phyloP scores from a whole-genome alignment of 108 stramenopile species.

The Cyclostephanos invisitatus region DNA sequence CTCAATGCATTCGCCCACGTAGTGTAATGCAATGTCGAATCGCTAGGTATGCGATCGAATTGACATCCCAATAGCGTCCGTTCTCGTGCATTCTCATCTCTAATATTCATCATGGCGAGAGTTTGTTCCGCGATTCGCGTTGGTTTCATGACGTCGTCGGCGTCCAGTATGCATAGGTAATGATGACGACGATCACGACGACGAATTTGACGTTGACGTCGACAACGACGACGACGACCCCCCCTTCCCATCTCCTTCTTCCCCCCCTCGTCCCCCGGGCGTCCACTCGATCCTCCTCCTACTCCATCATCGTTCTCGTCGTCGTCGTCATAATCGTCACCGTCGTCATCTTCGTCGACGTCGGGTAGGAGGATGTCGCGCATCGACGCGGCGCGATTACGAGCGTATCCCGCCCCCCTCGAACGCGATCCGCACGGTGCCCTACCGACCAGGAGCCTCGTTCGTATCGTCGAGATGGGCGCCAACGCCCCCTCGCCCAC shows the following conservation, averaged over 20 bases:
- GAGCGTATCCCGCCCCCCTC: constrained; percentile 81
- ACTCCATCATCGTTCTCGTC: neutral
- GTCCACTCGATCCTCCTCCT: neutral
- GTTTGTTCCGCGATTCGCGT: constrained; percentile 74
- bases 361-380: constrained; percentile 13
- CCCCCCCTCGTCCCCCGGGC: neutral
- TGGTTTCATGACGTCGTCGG: constrained; percentile 83
- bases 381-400: constrained; percentile 75
- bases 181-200: constrained; percentile 17
- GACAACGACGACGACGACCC: neutral
- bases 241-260: neutral
- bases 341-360: neutral
- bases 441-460: constrained; percentile 43
- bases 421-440: constrained; percentile 34
- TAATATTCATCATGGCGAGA: constrained; percentile 47
- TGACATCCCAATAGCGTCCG: constrained; percentile 75
- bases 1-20: constrained; percentile 83
- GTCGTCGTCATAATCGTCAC: neutral
- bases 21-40: constrained; percentile 89
- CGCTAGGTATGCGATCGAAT: constrained; percentile 79
- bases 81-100: constrained; percentile 27
- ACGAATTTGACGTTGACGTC: neutral
- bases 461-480: constrained; percentile 22
- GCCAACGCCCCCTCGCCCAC: constrained; percentile 30
- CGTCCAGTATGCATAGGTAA: constrained; percentile 79